Conservation (phyloP, 352 stramenopile species). For the Paralagenidium karlingii region DNA sequence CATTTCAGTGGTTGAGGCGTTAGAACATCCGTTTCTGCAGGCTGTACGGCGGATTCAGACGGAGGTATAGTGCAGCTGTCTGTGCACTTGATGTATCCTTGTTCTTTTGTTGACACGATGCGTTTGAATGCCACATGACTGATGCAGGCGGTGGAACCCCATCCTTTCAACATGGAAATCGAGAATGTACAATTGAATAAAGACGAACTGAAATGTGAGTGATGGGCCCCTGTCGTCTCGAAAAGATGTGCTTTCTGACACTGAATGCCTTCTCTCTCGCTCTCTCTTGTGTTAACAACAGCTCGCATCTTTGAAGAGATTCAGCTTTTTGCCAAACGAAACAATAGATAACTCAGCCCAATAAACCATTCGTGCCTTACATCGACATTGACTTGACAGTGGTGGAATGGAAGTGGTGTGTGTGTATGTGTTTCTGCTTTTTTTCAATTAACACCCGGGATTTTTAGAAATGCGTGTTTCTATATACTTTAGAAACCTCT, state of each 20-base stretch:
- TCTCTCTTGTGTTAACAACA: constrained; percentile 10
- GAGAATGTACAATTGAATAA: constrained; percentile 80
- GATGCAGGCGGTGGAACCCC: constrained; percentile 28
- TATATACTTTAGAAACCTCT: too few relatives aligned
- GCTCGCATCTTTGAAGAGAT: constrained; percentile 83
- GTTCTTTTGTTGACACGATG: background rate
- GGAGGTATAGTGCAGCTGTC: too few relatives aligned
- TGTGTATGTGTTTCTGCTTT: too few relatives aligned
- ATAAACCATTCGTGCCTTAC: too few relatives aligned
- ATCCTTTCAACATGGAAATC: constrained; percentile 84
- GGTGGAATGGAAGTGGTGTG: too few relatives aligned
- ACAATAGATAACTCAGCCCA: too few relatives aligned
- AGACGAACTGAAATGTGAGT: constrained; percentile 69
- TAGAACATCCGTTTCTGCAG: constrained; percentile 75
- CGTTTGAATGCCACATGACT: background rate
- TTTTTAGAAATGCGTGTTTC: too few relatives aligned
- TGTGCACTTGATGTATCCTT: too few relatives aligned
- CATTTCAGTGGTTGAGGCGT: constrained; percentile 77
- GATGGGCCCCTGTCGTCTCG: background rate
- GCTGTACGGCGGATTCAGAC: constrained; percentile 60
- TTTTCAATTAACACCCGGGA: too few relatives aligned
- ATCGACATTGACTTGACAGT: too few relatives aligned
- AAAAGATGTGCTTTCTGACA: background rate
- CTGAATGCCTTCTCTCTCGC: background rate
- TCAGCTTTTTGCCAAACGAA: constrained; percentile 61